phyloP scores from a whole-genome alignment of 208 protist genomes.

The Crithidia expoeki region DNA sequence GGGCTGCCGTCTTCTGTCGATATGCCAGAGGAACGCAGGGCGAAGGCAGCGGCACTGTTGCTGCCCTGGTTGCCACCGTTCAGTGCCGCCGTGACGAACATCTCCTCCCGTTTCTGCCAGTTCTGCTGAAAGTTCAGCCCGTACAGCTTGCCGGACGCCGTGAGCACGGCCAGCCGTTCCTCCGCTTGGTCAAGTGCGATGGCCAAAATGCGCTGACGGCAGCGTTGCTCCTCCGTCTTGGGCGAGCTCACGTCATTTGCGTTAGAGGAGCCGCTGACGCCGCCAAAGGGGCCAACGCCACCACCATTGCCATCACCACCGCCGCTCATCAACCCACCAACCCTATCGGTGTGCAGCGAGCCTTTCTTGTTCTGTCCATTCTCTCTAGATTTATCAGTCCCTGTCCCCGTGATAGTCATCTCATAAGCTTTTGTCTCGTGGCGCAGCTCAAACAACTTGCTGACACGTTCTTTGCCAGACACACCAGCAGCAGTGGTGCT shows the following conservation, averaged over 20 bases:
- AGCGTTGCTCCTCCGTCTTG: slow-evolving; percentile 8
- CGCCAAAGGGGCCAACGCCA: neutral
- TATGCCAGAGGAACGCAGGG: neutral
- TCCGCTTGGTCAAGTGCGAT: slow-evolving; percentile 75
- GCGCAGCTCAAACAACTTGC: slow-evolving; percentile 19
- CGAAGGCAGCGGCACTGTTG: neutral
- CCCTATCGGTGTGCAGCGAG: slow-evolving; percentile 2
- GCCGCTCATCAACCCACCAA: neutral
- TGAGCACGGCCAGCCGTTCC: slow-evolving; percentile 69
- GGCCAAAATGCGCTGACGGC: slow-evolving; percentile 35
- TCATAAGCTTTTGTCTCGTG: slow-evolving; percentile 6
- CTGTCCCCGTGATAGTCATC: neutral
- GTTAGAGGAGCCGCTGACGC: slow-evolving; percentile 2
- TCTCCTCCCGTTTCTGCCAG: slow-evolving; percentile 40
- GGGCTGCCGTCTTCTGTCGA: neutral
- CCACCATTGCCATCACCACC: too few relatives aligned
- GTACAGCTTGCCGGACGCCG: slow-evolving; percentile 65
- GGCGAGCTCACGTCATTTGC: slow-evolving; percentile 2
- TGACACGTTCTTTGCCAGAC: slow-evolving; percentile 8
- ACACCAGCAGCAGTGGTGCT: too few relatives aligned
- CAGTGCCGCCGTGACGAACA: slow-evolving; percentile 10
- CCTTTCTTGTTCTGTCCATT: neutral
- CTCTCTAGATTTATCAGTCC: neutral
- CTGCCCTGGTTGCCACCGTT: neutral
- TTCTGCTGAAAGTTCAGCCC: slow-evolving; percentile 55